phyloP scores from a whole-genome alignment of 108 stramenopile genomes.

The Craspedostauros australis region DNA sequence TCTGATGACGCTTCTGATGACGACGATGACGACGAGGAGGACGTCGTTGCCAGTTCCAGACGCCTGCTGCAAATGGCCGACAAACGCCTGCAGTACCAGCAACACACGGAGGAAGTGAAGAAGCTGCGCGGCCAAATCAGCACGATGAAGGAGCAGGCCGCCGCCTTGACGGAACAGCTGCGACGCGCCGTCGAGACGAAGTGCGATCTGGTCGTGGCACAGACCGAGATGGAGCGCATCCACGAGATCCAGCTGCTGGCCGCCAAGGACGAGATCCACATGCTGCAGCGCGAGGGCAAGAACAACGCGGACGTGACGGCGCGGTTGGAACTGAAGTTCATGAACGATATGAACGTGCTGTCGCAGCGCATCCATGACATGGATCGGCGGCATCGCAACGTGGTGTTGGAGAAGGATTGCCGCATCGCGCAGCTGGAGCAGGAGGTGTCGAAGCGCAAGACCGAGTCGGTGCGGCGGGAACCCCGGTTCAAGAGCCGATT shows the following conservation, averaged over 20 bases:
- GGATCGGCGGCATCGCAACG: conserved; percentile 15
- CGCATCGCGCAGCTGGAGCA: conserved; percentile 25
- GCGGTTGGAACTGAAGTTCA: conserved; percentile 28
- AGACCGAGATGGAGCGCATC: conserved; percentile 40
- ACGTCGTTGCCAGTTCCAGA: conserved; percentile 19
- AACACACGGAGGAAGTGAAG: conserved; percentile 30
- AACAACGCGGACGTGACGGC: conserved; percentile 23
- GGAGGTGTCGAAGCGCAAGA: conserved; percentile 6
- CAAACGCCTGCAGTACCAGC: conserved; percentile 29
- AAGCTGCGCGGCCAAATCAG: conserved; percentile 17
- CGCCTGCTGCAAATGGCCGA: conserved; percentile 27
- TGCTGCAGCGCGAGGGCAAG: conserved; percentile 14
- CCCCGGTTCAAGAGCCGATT: too few species aligned
- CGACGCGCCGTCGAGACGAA: conserved; percentile 43
- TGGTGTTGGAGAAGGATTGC: conserved; percentile 26
- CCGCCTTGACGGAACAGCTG: conserved; percentile 36
- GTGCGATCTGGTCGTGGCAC: conserved; percentile 47
- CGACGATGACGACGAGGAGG: conserved; percentile 16
- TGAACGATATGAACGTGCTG: conserved; percentile 40
- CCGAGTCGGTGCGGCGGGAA: too few species aligned
- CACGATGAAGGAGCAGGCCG: conserved; percentile 33
- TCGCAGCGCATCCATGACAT: conserved; percentile 14
- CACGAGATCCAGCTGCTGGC: conserved; percentile 26
- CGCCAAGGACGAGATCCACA: conserved; percentile 17
- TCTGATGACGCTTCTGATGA: not conserved